A percentile compares a stretch with the other conserved stretches of the same genome.
phyloP scores from a whole-genome alignment of 1,139 yeast species.

The Diutina mesorugosa region DNA sequence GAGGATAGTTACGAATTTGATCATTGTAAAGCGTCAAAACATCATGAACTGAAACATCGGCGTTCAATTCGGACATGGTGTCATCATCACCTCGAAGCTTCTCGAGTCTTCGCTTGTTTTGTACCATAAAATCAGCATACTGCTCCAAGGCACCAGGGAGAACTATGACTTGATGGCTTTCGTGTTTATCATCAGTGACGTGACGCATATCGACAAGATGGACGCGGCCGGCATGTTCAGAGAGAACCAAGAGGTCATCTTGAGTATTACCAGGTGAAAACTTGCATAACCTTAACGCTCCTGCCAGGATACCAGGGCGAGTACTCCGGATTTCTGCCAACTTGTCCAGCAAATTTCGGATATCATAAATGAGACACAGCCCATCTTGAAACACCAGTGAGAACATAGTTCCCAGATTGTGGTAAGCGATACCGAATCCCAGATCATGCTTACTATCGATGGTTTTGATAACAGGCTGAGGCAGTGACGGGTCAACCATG shows the following conservation, averaged over 20 bases:
- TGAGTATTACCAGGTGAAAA: conserved; percentile 55
- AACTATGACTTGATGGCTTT: conserved; percentile 58
- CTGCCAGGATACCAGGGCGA: conserved; percentile 41
- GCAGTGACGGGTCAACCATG: conserved; percentile 5
- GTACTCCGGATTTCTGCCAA: conserved; percentile 39
- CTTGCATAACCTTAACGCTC: conserved; percentile 57
- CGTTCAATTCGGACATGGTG: not conserved
- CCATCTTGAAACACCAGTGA: conserved; percentile 85
- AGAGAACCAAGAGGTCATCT: conserved; percentile 52
- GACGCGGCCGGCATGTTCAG: conserved; percentile 80
- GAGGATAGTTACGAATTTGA: conserved; percentile 4
- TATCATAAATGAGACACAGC: conserved; percentile 59
- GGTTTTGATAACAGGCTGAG: conserved; percentile 22
- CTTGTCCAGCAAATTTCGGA: conserved; percentile 41
- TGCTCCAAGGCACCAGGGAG: conserved; percentile 15
- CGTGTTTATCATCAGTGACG: conserved; percentile 23
- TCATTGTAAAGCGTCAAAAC: conserved; percentile 9
- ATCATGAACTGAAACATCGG: conserved; percentile 3
- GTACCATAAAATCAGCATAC: conserved; percentile 1
- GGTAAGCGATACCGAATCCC: conserved; percentile 78
- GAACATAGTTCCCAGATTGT: conserved; percentile 57
- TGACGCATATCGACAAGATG: conserved; percentile 73
- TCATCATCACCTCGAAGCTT: conserved; percentile 1
- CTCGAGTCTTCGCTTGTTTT: not conserved
- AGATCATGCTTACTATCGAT: conserved; percentile 54